Percentiles rank a stretch among this genome's conserved stretches.
phyloP scores from a whole-genome alignment of 1,284 basidiomycete species.

The Rhizopogon parksii region DNA sequence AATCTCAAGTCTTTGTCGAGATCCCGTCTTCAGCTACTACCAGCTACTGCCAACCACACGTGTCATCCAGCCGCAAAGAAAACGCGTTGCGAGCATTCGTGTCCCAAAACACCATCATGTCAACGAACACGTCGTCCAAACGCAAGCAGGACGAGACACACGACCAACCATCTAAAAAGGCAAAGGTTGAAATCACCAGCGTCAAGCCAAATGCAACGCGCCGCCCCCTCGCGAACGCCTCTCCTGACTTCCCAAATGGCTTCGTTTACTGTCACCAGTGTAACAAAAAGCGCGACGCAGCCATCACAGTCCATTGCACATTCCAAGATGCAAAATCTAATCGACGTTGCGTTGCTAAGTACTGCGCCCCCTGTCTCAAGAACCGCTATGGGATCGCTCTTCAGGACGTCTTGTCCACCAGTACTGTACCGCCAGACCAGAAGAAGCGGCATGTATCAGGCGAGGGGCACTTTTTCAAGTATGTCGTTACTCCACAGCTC shows the following conservation, averaged over 20 bases:
- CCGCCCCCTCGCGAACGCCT: conserved; percentile 9
- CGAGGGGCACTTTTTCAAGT: conserved; percentile 50
- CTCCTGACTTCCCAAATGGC: conserved; percentile 31
- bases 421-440: conserved; percentile 14
- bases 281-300: conserved; percentile 44
- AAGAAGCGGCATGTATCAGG: conserved; percentile 31
- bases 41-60: conserved; percentile 24
- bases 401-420: conserved; percentile 36
- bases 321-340: conserved; percentile 26
- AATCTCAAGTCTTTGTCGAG: conserved; percentile 51
- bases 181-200: conserved; percentile 14
- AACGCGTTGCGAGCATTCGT: conserved; percentile 42
- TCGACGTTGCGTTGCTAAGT: conserved; percentile 48
- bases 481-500: conserved; percentile 12
- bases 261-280: conserved; percentile 66
- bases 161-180: conserved; percentile 29
- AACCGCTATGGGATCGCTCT: conserved; percentile 56
- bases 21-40: conserved; percentile 43
- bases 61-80: conserved; percentile 41
- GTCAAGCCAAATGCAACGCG: conserved; percentile 6
- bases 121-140: conserved; percentile 30
- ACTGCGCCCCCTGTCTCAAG: conserved; percentile 58
- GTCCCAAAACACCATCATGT: conserved; percentile 26
- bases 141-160: conserved; percentile 30
- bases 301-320: conserved; percentile 49